A percentile compares a stretch with the other conserved stretches of the same genome.
Conservation (phyloP, 176 grass and related monocot genomes). For the Paspalum notatum region DNA sequence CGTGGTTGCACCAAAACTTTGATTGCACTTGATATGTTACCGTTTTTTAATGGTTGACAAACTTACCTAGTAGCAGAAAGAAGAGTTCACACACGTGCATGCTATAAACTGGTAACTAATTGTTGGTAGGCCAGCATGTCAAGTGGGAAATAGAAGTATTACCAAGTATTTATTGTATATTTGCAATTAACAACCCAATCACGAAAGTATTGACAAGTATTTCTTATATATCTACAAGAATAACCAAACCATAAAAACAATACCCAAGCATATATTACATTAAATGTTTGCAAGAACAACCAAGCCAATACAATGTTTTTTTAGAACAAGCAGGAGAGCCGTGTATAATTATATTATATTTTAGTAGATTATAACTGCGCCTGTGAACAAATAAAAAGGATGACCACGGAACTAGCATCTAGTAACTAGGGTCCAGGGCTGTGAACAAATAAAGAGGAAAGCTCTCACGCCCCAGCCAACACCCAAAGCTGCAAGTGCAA, state of each 20-base stretch:
- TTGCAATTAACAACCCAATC: background rate
- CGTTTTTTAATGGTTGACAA: conserved; percentile 2
- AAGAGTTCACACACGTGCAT: background rate
- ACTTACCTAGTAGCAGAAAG: conserved; percentile 27
- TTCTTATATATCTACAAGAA: background rate
- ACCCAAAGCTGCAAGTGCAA: background rate
- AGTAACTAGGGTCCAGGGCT: too few species aligned
- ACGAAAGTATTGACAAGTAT: background rate
- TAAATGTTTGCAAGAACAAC: background rate
- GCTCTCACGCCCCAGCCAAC: too few species aligned
- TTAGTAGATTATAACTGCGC: too few species aligned
- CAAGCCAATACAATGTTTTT: background rate
- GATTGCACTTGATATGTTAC: too few species aligned
- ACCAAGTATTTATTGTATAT: background rate
- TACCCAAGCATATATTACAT: background rate
- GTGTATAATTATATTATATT: too few species aligned
- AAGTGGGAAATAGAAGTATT: conserved; percentile 9
- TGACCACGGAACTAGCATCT: too few species aligned
- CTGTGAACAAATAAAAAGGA: too few species aligned
- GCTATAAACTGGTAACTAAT: background rate
- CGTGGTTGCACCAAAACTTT: too few species aligned
- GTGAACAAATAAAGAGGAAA: too few species aligned
- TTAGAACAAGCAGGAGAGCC: too few species aligned
- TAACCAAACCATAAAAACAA: background rate
- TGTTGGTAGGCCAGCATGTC: conserved; percentile 1